Evolutionary conservation across 768 basidiomycete genomes (phyloP), one percentile per base, ranked within the genome.

Genomic region (Epithele typhae): DNA sequence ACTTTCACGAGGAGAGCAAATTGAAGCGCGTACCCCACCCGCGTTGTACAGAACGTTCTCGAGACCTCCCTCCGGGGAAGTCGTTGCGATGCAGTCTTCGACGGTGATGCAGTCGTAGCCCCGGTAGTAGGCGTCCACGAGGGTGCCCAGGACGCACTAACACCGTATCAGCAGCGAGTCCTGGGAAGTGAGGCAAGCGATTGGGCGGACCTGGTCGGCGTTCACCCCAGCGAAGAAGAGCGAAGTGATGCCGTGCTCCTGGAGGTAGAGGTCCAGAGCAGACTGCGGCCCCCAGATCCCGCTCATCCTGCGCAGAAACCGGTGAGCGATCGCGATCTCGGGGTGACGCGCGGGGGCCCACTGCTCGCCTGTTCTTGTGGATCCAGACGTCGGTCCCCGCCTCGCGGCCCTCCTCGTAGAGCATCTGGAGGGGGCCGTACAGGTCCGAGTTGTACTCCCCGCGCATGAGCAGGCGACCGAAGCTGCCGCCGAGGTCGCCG

Each of bases 301-400:
- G 54, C 81, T 81, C 75, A 82, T 81, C 40, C 82, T 82, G 22
- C 25, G n/a, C 38, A 25, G 4, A 2, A 1, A 22, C 33, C 19
- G 19, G 40, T 36, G 35, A 8, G 35, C 6, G 18, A 30, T 30
- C 8, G 14, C 8, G 8, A 7, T 14, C 27, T 14, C 14, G 8
- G 27, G 8, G 14, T 7, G 14, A 30, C 40, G 40, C 22, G 38
- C 3, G 24, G 15, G 39, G 25, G 24, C 23, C 19, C 37, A 25
- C 21, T 11, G 38, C 50, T 36, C 49, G 78, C 81, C 82, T 66
- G 61, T 84, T 85, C 63, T 84, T 86, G 61, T 84, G 78, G 41
- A 85, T 79, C 82, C 82, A 84, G 50, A 82, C 71, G 61, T 86
- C 82, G 9, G 79, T 81, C 1, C 81, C 81, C 5, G 61, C 64